A percentile compares a stretch with the other conserved stretches of the same genome.
These are phyloP conservation scores for Camelina sativa DNA, from an alignment of 345 rosid genomes.

Conservation along the genomic window DNA sequence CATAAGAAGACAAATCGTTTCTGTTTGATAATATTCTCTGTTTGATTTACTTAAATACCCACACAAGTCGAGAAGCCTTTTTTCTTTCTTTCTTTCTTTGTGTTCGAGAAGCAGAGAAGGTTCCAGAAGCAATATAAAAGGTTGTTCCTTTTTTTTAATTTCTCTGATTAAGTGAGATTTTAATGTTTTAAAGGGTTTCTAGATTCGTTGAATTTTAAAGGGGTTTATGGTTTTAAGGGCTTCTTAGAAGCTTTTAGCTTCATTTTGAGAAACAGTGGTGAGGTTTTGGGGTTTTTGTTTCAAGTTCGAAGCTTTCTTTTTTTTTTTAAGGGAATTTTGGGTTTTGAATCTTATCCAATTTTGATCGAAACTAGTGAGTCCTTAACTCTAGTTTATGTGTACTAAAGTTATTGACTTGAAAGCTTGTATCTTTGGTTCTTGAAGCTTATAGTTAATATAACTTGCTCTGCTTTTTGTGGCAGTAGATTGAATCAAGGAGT, in stretches of 20 bases:
- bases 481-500: neutral
- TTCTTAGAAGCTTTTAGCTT: constrained; percentile 33
- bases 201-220: constrained; percentile 29
- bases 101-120: constrained; percentile 32
- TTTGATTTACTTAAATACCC: constrained; percentile 27
- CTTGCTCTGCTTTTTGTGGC: constrained; percentile 8
- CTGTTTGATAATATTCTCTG: neutral
- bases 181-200: constrained; percentile 32
- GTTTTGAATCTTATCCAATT: constrained; percentile 10
- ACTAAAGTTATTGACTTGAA: constrained; percentile 9
- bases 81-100: neutral
- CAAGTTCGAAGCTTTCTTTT: constrained; percentile 25
- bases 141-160: neutral
- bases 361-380: constrained; percentile 14
- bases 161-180: constrained; percentile 27
- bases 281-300: neutral
- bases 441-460: neutral
- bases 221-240: constrained; percentile 7
- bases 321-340: constrained; percentile 30
- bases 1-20: constrained; percentile 7
- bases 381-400: neutral
- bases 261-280: neutral
- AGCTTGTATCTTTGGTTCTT: neutral
- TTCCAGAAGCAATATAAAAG: constrained; percentile 30
- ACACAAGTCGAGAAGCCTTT: constrained; percentile 6